Percentiles rank a stretch among this genome's conserved stretches.
Conservation (phyloP, 2,329 filamentous ascomycete genomes). For the Metarhizium anisopliae region DNA sequence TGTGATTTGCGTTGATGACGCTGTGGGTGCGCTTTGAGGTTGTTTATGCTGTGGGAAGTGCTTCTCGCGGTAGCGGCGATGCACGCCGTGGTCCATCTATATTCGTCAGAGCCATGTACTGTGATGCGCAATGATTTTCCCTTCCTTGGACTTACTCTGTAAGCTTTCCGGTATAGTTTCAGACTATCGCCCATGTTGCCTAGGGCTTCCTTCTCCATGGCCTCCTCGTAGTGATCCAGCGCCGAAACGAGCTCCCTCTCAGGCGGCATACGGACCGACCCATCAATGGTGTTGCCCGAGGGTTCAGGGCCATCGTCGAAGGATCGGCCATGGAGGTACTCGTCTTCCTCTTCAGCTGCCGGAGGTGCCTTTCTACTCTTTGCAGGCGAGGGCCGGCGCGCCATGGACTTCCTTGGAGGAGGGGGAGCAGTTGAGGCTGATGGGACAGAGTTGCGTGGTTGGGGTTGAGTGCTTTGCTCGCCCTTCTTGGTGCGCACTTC, state of each 20-base stretch:
- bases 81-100: constrained; percentile 75
- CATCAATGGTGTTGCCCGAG: constrained; percentile 10
- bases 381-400: not conserved
- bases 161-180: constrained; percentile 80
- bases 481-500: constrained; percentile 50
- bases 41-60: constrained; percentile 62
- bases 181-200: constrained; percentile 86
- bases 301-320: constrained; percentile 11
- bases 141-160: constrained; percentile 47
- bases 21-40: constrained; percentile 17
- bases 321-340: constrained; percentile 5
- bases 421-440: not conserved
- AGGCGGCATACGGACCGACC: constrained; percentile 3
- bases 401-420: not conserved
- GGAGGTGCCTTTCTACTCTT: not conserved
- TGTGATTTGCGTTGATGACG: constrained; percentile 9
- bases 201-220: constrained; percentile 77
- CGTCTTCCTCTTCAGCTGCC: constrained; percentile 7
- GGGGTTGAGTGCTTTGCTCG: not conserved
- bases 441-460: not conserved
- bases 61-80: constrained; percentile 82
- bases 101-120: constrained; percentile 7
- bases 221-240: constrained; percentile 85
- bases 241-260: constrained; percentile 58
- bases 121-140: not conserved